Conservation (phyloP, 208 protist genomes). For the Wallacemonas rigidus region DNA sequence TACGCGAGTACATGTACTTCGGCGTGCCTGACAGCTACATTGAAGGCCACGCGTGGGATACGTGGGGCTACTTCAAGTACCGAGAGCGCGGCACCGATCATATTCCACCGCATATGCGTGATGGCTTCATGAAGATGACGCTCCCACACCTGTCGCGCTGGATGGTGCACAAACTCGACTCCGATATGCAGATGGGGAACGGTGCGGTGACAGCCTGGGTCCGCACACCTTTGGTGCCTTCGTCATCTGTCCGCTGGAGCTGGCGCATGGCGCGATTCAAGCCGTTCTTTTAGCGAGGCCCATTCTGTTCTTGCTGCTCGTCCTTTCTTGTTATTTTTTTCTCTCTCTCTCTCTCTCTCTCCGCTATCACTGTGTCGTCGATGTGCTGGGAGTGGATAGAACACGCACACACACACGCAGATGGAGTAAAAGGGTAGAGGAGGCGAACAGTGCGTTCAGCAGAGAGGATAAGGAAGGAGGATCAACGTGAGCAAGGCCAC, state of each 20-base stretch:
- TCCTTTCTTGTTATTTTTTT: too few species aligned
- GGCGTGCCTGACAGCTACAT: slow-evolving; percentile 85
- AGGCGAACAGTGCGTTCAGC: not conserved
- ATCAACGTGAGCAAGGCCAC: too few species aligned
- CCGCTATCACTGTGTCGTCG: too few species aligned
- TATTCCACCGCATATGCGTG: slow-evolving; percentile 71
- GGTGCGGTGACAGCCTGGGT: slow-evolving; percentile 75
- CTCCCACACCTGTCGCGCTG: slow-evolving; percentile 79
- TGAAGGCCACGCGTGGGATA: slow-evolving; percentile 83
- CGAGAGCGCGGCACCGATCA: slow-evolving; percentile 51
- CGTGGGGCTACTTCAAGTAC: slow-evolving; percentile 86
- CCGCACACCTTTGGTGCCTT: slow-evolving; percentile 61
- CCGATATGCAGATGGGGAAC: slow-evolving; percentile 82
- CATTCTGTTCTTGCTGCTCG: not conserved
- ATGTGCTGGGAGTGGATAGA: too few species aligned
- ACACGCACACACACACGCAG: slow-evolving; percentile 8
- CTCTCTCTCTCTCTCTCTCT: too few species aligned
- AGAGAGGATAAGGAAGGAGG: too few species aligned
- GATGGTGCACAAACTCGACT: slow-evolving; percentile 85
- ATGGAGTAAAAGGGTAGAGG: not conserved
- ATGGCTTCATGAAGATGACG: slow-evolving; percentile 74
- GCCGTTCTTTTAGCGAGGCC: slow-evolving; percentile 53
- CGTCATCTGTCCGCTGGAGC: slow-evolving; percentile 26
- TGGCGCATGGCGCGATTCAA: slow-evolving; percentile 71
- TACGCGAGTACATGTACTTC: slow-evolving; percentile 87